A percentile compares a stretch with the other conserved stretches of the same genome.
phyloP scores from a whole-genome alignment of 495 filamentous ascomycete species.

The Podospora australis region DNA sequence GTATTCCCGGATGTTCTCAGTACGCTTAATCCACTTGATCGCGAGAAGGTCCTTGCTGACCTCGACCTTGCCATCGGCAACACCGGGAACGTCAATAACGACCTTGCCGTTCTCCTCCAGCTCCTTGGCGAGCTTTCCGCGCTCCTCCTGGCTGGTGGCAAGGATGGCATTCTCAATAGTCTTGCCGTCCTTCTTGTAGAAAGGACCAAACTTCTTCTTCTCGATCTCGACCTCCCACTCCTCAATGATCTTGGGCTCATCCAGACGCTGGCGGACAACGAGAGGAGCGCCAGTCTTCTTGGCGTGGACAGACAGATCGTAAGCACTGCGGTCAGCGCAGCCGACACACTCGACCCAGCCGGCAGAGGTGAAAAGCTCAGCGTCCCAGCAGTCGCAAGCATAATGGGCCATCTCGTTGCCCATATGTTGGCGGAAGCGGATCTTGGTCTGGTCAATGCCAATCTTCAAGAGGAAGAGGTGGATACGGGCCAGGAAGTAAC shows the following conservation, averaged over 20 bases:
- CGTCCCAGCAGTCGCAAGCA: conserved; percentile 78
- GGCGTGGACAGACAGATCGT: conserved; percentile 71
- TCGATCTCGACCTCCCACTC: conserved; percentile 71
- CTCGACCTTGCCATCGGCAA: conserved; percentile 51
- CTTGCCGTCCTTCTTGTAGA: conserved; percentile 76
- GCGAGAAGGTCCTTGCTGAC: conserved; percentile 62
- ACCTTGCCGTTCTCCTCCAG: conserved; percentile 62
- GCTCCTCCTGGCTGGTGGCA: conserved; percentile 59
- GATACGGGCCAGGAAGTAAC: conserved; percentile 78
- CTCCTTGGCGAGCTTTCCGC: conserved; percentile 61
- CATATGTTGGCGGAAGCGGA: conserved; percentile 84
- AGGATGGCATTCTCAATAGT: conserved; percentile 63
- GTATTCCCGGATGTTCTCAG: conserved; percentile 67
- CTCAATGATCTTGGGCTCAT: conserved; percentile 59
- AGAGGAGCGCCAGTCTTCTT: conserved; percentile 75
- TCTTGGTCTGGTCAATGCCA: conserved; percentile 62
- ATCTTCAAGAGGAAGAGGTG: conserved; percentile 65
- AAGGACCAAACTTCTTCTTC: conserved; percentile 77
- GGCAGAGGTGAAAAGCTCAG: conserved; percentile 68
- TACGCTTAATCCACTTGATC: conserved; percentile 62
- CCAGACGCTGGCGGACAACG: conserved; percentile 56
- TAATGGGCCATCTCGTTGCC: conserved; percentile 75
- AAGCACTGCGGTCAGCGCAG: conserved; percentile 76
- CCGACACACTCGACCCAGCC: conserved; percentile 87
- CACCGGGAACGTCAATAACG: conserved; percentile 55